Evolutionary conservation across 352 stramenopile species (phyloP).

Genomic region (Pythium folliculosum): DNA sequence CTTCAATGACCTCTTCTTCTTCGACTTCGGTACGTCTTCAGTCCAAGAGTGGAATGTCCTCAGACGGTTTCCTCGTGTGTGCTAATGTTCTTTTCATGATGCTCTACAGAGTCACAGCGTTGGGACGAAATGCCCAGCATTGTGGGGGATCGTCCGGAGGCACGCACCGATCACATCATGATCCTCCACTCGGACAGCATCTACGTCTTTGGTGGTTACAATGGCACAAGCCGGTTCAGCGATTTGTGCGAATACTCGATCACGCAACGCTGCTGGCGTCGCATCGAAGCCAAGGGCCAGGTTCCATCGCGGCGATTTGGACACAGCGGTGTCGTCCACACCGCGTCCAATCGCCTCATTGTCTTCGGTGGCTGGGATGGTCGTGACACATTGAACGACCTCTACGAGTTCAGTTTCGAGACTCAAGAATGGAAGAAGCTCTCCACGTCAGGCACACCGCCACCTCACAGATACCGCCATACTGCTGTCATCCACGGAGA

Average conservation of each 20-base stretch:
- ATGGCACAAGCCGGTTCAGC: conserved; percentile 80
- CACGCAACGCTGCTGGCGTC: conserved; percentile 50
- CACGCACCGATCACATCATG: conserved; percentile 89
- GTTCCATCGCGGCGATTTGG: conserved; percentile 77
- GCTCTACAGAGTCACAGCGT: conserved; percentile 40
- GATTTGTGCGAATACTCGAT: conserved; percentile 82
- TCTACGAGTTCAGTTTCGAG: conserved; percentile 78
- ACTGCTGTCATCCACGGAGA: conserved; percentile 82
- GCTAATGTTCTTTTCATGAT: not conserved
- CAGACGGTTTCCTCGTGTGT: not conserved
- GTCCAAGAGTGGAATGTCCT: not conserved
- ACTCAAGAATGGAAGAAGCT: conserved; percentile 73
- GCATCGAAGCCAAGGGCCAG: conserved; percentile 44
- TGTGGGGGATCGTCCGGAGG: conserved; percentile 58
- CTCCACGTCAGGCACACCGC: conserved; percentile 50
- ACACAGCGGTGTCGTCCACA: conserved; percentile 81
- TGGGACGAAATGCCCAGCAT: conserved; percentile 84
- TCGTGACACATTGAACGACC: conserved; percentile 81
- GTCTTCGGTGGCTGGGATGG: conserved; percentile 89
- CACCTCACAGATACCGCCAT: conserved; percentile 83
- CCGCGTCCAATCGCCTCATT: conserved; percentile 65
- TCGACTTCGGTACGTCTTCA: conserved; percentile 67
- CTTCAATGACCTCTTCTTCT: conserved; percentile 89
- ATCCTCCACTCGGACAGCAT: conserved; percentile 76
- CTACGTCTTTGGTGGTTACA: conserved; percentile 90